These are phyloP conservation scores for Pelargonium citronellum DNA, from an alignment of 441 rosid genomes.

Conservation along the genomic window DNA sequence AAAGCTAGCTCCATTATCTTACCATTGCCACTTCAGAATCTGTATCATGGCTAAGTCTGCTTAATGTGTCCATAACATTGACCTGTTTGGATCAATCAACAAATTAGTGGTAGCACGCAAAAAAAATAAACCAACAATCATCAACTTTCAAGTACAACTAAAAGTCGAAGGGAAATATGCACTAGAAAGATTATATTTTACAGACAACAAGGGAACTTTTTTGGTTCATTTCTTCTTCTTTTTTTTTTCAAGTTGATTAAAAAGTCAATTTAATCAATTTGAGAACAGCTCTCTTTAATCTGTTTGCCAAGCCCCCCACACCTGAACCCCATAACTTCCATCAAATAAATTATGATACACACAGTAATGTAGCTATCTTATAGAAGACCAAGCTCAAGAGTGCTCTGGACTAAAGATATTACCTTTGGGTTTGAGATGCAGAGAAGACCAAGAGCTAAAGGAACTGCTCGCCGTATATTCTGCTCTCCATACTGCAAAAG, in stretches of 20 bases:
- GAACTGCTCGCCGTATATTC: slow-evolving; percentile 78
- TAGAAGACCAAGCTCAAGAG: background rate
- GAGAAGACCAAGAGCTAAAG: slow-evolving; percentile 92
- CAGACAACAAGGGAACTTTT: background rate
- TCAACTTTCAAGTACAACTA: background rate
- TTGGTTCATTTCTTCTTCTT: background rate
- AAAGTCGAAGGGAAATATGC: no score
- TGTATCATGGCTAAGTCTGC: slow-evolving; percentile 93
- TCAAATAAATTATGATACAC: background rate
- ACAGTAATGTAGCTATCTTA: background rate
- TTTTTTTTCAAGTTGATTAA: background rate
- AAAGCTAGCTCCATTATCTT: slow-evolving; percentile 22
- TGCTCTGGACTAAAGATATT: slow-evolving; percentile 1
- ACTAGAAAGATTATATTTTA: background rate
- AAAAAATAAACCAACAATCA: background rate
- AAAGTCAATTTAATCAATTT: background rate
- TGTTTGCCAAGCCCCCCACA: background rate
- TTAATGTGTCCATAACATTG: slow-evolving; percentile 87
- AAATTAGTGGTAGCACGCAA: background rate
- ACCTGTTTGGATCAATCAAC: slow-evolving; percentile 41
- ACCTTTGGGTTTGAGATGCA: slow-evolving; percentile 99
- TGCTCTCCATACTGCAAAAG: slow-evolving; percentile 91
- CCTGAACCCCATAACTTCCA: no score
- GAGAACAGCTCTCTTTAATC: background rate
- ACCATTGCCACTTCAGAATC: slow-evolving; percentile 97